Percentiles rank a stretch among this genome's conserved stretches.
phyloP scores from a whole-genome alignment of 768 basidiomycete species.

The Suillus subluteus region DNA sequence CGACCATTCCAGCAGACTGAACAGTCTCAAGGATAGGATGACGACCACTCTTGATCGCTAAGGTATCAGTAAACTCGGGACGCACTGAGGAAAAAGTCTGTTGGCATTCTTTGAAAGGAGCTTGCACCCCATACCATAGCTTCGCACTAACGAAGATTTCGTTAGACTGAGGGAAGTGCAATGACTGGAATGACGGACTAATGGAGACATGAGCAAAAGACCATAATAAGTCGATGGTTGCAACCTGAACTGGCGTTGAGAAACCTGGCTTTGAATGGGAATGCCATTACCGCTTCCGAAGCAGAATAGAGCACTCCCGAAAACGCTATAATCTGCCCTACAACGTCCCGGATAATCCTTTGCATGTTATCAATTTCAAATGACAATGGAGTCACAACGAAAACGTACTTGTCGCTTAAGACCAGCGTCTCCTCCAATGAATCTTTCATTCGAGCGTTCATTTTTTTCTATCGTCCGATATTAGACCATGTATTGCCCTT shows the following conservation, averaged over 20 bases:
- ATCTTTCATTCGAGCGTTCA: constrained; percentile 89
- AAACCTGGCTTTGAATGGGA: background rate
- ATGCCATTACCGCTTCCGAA: constrained; percentile 73
- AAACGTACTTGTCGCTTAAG: constrained; percentile 73
- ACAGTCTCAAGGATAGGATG: constrained; percentile 86
- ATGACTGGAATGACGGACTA: constrained; percentile 47
- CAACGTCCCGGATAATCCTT: constrained; percentile 82
- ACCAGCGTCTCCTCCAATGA: constrained; percentile 88
- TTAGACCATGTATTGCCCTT: background rate
- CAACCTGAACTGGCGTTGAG: constrained; percentile 55
- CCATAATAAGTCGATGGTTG: constrained; percentile 88
- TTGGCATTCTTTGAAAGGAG: background rate
- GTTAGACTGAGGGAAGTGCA: constrained; percentile 2
- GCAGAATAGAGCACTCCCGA: constrained; percentile 87
- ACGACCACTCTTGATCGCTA: constrained; percentile 86
- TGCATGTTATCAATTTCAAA: constrained; percentile 4
- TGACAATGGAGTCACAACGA: background rate
- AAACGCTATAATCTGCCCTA: constrained; percentile 66
- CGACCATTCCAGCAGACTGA: constrained; percentile 66
- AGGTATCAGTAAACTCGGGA: constrained; percentile 88
- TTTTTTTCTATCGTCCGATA: constrained; percentile 62
- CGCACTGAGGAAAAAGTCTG: constrained; percentile 54
- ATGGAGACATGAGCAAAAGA: constrained; percentile 85
- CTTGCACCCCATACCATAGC: constrained; percentile 43
- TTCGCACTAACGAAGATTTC: constrained; percentile 40